Evolutionary conservation across 2,329 filamentous ascomycete genomes (phyloP).

Genomic region (Nemania abortiva): DNA sequence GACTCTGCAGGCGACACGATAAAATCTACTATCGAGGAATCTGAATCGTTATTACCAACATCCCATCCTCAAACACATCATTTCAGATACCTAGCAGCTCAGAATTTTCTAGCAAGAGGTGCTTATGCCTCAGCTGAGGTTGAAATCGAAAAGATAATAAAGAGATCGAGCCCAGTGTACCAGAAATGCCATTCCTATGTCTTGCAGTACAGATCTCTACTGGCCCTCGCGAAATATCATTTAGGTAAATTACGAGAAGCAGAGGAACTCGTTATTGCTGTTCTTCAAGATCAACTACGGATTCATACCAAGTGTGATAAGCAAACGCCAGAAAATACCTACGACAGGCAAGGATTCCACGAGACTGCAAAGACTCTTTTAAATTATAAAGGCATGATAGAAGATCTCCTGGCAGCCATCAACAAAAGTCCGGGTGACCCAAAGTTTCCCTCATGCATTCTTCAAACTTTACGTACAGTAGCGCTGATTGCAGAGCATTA

Average conservation of each 20-base stretch:
- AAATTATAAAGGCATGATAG: not conserved
- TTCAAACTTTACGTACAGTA: constrained; percentile 4
- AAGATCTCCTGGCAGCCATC: not conserved
- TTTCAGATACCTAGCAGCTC: not conserved
- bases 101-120: not conserved
- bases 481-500: not conserved
- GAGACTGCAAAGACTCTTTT: not conserved
- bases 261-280: not conserved
- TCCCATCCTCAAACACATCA: not conserved
- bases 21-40: not conserved
- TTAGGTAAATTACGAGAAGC: constrained; percentile 15
- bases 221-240: constrained; percentile 1
- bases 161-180: not conserved
- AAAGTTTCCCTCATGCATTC: not conserved
- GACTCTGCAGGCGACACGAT: not conserved
- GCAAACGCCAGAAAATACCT: not conserved
- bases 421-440: not conserved
- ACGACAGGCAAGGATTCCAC: not conserved
- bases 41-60: not conserved
- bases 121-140: constrained; percentile 1
- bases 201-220: not conserved
- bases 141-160: constrained; percentile 1
- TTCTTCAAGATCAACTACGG: not conserved
- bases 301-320: not conserved
- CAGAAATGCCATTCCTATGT: not conserved